Base-by-base conservation (phyloP, 2,329 filamentous ascomycete genomes). In the Fusarium sp. region DNA sequence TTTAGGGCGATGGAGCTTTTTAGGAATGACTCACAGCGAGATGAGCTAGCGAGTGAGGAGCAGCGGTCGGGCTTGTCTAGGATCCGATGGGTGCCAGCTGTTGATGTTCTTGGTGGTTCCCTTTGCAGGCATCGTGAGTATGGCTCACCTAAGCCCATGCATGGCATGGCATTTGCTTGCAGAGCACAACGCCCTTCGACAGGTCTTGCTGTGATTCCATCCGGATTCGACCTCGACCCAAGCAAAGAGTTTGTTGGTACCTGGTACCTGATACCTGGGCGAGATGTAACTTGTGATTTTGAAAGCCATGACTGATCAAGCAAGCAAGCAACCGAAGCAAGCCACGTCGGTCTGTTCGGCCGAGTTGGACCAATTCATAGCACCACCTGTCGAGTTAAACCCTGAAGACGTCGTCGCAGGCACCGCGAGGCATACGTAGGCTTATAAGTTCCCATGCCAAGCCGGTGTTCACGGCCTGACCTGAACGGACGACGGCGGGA, bases 21-120 rank as follows among this genome's bases (percentile, higher is more conserved):
- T 37, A 63, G 34, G 56, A 64, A 75, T 75, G 73, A 75, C 67
- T 75, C 73, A 75, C 62, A 73, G 48, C 48, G 48, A 14, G 48
- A 54, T 20, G 48, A 61, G 32, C 30, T 61, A 48, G 41, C 25
- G 39, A 48, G 37, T 32, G 48, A 52, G 48, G 25, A 52, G 48
- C 18, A 52, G 48, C 18, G 25, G 48, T 30, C 48, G 48, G 58
- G 45, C 30, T 61, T 61, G 58, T 39, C 43, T 23, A 14, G 57
- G 20, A 45, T 37, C 35, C 35, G 54, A 37, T 9, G 37, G 8
- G 37, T 25, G 35, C 32, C 43, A 39, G 45, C 60, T 30, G 60
- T 39, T 63, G 32, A 39, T 39, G 37, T 10, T 25, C 54, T 37
- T 25, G 52, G 58, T 60, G 45, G 67, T 60, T 16, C 43, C 37